Base-by-base conservation (phyloP, 108 stramenopile species). In the Fistulifera pelliculosa region DNA sequence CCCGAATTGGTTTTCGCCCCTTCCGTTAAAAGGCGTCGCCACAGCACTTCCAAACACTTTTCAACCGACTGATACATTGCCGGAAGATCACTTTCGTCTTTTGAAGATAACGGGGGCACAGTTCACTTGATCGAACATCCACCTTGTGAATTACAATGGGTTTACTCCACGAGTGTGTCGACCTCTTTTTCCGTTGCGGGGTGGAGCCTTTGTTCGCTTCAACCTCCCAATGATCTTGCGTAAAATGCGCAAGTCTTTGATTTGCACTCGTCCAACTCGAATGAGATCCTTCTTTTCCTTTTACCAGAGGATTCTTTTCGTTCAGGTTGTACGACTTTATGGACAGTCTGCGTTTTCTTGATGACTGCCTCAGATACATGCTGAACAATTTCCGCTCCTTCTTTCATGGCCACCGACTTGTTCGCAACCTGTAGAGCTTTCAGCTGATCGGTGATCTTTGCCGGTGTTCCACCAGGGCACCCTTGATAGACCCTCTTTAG, bases 1-100 rank as follows among this genome's bases (percentile, higher is more conserved):
- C 73, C 73, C 12, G 69, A 64, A 43, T 76, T 73, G 5, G 66
- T 71, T 53, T 76, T 81, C 1, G 80, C 80, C 12, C 73, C 71
- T 54, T 75, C 75, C n/a, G 68, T 53, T 35, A 81, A 53, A 0
- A 75, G 25, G 0, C 76, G 62, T 68, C 71, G 52, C 54, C 43
- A 60, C 0, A 81, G 50, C 35, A 77, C 56, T 26, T 81, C 75
- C 11, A 66, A 8, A 15, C 65, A 27, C 40, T 58, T 64, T 35
- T 81, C 76, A 12, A 75, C 23, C 8, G 65, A 61, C 42, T 77
- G 75, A 58, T 70, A 73, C 19, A 81, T 40, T 0, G 64, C 66
- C 2, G 76, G 75, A 25, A 73, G 41, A 19, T 58, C 50, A 16
- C 61, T 28, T 1, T 70, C 69, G 41, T 77, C 71, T 58, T 63